A percentile compares a stretch with the other conserved stretches of the same genome.
Conservation (phyloP, 2,329 filamentous ascomycete species). For the Trichophyton verrucosum region DNA sequence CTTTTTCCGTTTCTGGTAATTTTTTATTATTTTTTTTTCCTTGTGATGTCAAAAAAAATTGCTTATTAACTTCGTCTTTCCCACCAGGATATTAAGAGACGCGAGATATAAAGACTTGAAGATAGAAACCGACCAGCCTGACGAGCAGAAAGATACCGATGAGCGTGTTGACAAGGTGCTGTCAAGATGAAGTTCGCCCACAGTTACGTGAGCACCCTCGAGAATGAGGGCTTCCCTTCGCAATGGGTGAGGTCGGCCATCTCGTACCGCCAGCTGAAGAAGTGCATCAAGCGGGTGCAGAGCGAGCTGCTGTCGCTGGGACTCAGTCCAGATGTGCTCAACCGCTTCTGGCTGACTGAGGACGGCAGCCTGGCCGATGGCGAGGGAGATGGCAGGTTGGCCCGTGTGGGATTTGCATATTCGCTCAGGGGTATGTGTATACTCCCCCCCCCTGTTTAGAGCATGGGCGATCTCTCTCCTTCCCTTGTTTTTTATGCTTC, state of each 20-base stretch:
- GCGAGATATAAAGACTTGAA: not conserved
- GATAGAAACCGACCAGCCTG: not conserved
- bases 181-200: slow-evolving; percentile 71
- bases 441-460: not conserved
- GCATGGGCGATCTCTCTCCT: not conserved
- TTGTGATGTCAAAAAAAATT: not conserved
- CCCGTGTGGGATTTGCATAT: slow-evolving; percentile 12
- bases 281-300: slow-evolving; percentile 71
- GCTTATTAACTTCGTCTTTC: not conserved
- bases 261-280: slow-evolving; percentile 74
- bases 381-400: slow-evolving; percentile 1
- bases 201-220: slow-evolving; percentile 58
- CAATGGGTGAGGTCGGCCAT: slow-evolving; percentile 63
- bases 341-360: slow-evolving; percentile 44
- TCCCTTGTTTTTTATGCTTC: not conserved
- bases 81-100: not conserved
- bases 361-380: not conserved
- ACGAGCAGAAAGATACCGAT: not conserved
- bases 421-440: slow-evolving; percentile 10
- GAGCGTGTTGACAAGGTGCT: not conserved
- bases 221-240: slow-evolving; percentile 60
- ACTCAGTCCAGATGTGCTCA: slow-evolving; percentile 58
- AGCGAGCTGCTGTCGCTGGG: slow-evolving; percentile 58
- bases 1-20: not conserved
- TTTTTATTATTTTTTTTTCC: not conserved